phyloP scores from a whole-genome alignment of 768 basidiomycete species.

The Tulasnella calospora region DNA sequence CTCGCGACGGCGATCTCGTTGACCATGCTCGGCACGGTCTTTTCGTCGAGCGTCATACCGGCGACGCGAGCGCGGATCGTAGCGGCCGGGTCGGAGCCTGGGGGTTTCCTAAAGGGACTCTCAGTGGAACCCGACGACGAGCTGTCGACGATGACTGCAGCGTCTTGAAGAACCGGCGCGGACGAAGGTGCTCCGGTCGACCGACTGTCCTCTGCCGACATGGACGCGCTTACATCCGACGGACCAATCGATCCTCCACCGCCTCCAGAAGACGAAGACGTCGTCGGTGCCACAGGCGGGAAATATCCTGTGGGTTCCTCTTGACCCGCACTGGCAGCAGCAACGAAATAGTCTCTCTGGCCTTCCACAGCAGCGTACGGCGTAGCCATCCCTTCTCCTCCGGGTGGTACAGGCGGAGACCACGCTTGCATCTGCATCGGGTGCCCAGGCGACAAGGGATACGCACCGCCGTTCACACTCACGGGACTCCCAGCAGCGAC shows the following conservation, averaged over 20 bases:
- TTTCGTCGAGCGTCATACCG: neutral
- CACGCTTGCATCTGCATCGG: neutral
- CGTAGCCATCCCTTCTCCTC: neutral
- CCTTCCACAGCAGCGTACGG: neutral
- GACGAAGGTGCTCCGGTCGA: neutral
- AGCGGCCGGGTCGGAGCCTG: neutral
- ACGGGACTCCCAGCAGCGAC: neutral
- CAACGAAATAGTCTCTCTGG: neutral
- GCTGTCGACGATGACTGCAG: neutral
- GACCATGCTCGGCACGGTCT: neutral
- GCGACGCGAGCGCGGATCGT: neutral
- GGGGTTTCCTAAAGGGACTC: neutral
- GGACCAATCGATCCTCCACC: neutral
- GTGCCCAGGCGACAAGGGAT: neutral
- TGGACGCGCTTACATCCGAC: neutral
- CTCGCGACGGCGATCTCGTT: constrained; percentile 20
- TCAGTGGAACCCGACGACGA: neutral
- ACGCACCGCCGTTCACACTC: neutral
- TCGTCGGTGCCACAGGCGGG: neutral
- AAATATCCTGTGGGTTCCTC: neutral
- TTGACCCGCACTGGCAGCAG: neutral
- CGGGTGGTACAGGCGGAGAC: neutral
- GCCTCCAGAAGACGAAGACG: neutral
- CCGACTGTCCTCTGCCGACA: neutral
- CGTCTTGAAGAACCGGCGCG: neutral